Base-by-base conservation (phyloP, 2,329 filamentous ascomycete species). In the Tolypocladium album region DNA sequence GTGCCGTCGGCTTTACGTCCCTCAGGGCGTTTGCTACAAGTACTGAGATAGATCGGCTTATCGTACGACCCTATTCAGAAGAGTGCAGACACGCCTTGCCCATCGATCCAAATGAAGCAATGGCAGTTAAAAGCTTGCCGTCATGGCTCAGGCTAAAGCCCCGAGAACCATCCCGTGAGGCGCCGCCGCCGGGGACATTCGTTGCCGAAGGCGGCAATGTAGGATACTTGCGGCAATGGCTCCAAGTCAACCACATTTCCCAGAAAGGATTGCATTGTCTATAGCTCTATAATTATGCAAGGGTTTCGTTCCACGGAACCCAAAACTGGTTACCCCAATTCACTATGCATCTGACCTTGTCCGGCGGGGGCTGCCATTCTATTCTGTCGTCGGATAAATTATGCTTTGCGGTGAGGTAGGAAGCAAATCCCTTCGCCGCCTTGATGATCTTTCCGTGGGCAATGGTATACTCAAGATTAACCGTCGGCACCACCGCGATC, bases 401-500 rank as follows among this genome's bases (percentile, higher is more conserved):
- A 22, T 56, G 55, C 34, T 56, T 66, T n/a, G 62, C 64, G 12
- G 64, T 64, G 3, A 70, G 67, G 59, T 73, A 68, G 0, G 74
- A 73, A 1, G 76, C 74, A 66, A 77, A 82, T 0, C 83, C 82
- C 65, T 82, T 82, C 3, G 72, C 61, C 7, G 70, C 64, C 67
- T 85, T 86, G 40, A 82, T 77, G 59, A 68, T 69, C 56, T 65
- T 69, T 1, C 74, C 78, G 3, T 70, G 71, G 1, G 77, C 73
- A 61, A 82, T 72, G 3, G 75, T 75, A 64, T 86, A 85, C 61
- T 79, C 82, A 2, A 86, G 68, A 63, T 82, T 84, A 5, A 86
- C 76, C 2, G 73, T 75, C 0, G 83, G 82, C 20, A 85, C 74
- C 0, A 83, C 80, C 0, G 82, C 81, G 62, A 85, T 82, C 64